These are phyloP conservation scores for Hortaea werneckii DNA, from an alignment of 2,329 filamentous ascomycete genomes.

Conservation along the genomic window DNA sequence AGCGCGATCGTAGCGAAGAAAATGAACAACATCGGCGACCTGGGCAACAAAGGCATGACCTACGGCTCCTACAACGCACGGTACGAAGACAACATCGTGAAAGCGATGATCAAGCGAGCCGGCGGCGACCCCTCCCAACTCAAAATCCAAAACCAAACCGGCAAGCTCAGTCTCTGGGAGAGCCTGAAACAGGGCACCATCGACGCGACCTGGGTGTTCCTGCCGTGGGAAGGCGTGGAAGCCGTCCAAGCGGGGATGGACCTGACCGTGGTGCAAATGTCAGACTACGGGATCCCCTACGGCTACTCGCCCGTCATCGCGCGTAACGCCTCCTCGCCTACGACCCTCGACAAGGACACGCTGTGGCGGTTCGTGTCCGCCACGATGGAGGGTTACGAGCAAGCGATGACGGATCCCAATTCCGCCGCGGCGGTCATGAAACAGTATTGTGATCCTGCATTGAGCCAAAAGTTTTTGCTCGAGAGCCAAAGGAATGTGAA, in stretches of 20 bases:
- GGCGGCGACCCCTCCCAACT: conserved; percentile 17
- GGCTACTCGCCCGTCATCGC: conserved; percentile 25
- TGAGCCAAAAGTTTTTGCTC: conserved; percentile 16
- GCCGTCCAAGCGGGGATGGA: conserved; percentile 16
- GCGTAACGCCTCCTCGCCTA: not conserved
- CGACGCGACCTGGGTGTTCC: conserved; percentile 25
- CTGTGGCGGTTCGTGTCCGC: conserved; percentile 18
- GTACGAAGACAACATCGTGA: conserved; percentile 24
- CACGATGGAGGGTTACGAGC: conserved; percentile 20
- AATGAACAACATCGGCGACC: conserved; percentile 13
- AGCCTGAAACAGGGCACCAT: conserved; percentile 17
- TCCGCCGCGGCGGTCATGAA: conserved; percentile 10
- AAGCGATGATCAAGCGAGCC: conserved; percentile 17
- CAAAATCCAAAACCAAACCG: conserved; percentile 14
- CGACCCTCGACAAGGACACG: conserved; percentile 7
- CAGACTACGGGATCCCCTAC: conserved; percentile 21
- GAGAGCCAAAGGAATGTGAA: conserved; percentile 22
- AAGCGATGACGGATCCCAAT: conserved; percentile 13
- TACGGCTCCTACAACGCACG: conserved; percentile 25
- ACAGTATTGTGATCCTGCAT: conserved; percentile 10
- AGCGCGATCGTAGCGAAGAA: conserved; percentile 21
- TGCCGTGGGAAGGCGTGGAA: conserved; percentile 26
- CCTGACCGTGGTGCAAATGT: conserved; percentile 14
- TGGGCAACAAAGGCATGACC: conserved; percentile 15
- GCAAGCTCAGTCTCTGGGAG: conserved; percentile 23